These are phyloP conservation scores for Neurospora sp. DNA, from an alignment of 495 filamentous ascomycete genomes.

Conservation along the genomic window DNA sequence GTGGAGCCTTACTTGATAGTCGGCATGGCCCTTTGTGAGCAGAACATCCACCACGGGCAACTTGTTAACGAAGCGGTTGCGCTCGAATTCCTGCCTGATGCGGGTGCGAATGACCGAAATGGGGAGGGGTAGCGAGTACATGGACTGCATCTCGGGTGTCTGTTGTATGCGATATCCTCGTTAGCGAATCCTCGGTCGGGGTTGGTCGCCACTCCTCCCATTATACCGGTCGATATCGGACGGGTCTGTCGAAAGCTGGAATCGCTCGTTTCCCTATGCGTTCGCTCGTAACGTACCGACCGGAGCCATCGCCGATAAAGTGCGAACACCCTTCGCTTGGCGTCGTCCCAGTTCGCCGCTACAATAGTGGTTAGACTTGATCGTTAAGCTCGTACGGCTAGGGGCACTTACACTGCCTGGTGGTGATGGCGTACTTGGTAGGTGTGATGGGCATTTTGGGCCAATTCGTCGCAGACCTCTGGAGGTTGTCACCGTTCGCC, in stretches of 20 bases:
- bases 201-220: not conserved
- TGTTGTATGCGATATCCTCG: slow-evolving; percentile 24
- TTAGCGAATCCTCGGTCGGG: slow-evolving; percentile 3
- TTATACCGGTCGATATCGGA: not conserved
- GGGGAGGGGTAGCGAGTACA: slow-evolving; percentile 87
- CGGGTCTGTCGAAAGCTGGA: not conserved
- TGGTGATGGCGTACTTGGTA: slow-evolving; percentile 82
- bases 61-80: slow-evolving; percentile 87
- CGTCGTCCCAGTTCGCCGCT: slow-evolving; percentile 85
- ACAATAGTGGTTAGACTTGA: slow-evolving; percentile 6
- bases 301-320: slow-evolving; percentile 91
- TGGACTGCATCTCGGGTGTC: slow-evolving; percentile 92
- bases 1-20: slow-evolving; percentile 59
- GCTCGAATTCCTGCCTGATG: slow-evolving; percentile 94
- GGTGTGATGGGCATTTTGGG: slow-evolving; percentile 62
- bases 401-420: slow-evolving; percentile 67
- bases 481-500: slow-evolving; percentile 10
- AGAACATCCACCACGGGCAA: slow-evolving; percentile 79
- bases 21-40: slow-evolving; percentile 73
- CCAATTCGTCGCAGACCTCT: slow-evolving; percentile 2
- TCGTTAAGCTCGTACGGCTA: not conserved
- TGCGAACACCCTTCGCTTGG: slow-evolving; percentile 67
- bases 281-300: slow-evolving; percentile 52
- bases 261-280: not conserved
- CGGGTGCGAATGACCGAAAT: slow-evolving; percentile 83